These are phyloP conservation scores for Ceratocystis cubensis DNA, from an alignment of 2,329 filamentous ascomycete genomes.

Conservation along the genomic window DNA sequence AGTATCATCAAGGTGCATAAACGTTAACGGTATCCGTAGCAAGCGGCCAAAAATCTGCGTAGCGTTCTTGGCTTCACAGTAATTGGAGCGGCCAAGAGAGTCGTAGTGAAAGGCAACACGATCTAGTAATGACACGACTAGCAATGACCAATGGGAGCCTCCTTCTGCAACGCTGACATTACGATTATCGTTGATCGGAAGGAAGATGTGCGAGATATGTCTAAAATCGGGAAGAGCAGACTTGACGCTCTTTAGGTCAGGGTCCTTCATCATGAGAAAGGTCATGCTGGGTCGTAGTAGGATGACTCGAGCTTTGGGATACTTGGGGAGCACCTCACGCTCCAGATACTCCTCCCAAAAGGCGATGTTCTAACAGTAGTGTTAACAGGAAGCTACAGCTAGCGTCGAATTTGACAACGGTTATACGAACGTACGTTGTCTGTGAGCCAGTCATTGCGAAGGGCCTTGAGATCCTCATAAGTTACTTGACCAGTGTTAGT, in stretches of 20 bases:
- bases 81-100: constrained; percentile 65
- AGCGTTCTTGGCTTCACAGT: constrained; percentile 56
- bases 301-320: constrained; percentile 72
- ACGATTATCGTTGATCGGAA: constrained; percentile 82
- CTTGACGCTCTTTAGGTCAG: constrained; percentile 42
- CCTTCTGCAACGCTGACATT: constrained; percentile 70
- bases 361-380: constrained; percentile 61
- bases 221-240: constrained; percentile 70
- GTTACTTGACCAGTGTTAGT: constrained; percentile 20
- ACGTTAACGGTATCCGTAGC: constrained; percentile 54
- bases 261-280: constrained; percentile 73
- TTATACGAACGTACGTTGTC: constrained; percentile 57
- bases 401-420: not conserved
- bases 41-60: constrained; percentile 57
- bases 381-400: not conserved
- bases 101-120: constrained; percentile 95
- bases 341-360: constrained; percentile 99
- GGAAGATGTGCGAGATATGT: constrained; percentile 78
- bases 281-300: constrained; percentile 88
- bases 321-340: constrained; percentile 68
- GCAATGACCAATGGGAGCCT: constrained; percentile 86
- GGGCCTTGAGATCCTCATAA: constrained; percentile 67
- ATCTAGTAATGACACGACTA: constrained; percentile 80
- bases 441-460: constrained; percentile 90
- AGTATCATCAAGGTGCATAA: constrained; percentile 70